These are phyloP conservation scores for Peniophora sp. DNA, from an alignment of 1,284 basidiomycete species.

Conservation along the genomic window DNA sequence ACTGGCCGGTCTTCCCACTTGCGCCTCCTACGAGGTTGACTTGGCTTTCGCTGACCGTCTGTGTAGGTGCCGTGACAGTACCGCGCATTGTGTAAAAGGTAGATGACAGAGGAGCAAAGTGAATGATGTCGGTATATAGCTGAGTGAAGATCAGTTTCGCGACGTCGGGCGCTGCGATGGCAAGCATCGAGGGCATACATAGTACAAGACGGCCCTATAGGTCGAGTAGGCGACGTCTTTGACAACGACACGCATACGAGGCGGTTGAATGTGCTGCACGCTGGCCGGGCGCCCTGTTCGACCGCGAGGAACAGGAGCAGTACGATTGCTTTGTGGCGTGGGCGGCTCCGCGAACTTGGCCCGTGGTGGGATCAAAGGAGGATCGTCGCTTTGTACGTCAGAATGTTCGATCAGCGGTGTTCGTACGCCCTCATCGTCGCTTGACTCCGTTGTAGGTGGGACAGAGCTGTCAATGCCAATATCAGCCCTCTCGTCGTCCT, in stretches of 20 bases:
- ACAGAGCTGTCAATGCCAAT: constrained; percentile 5
- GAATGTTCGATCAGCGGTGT: constrained; percentile 1
- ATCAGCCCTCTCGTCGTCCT: constrained; percentile 4
- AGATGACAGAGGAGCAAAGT: constrained; percentile 80
- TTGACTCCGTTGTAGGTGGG: not conserved
- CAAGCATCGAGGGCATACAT: constrained; percentile 37
- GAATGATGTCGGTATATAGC: constrained; percentile 81
- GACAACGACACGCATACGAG: constrained; percentile 58
- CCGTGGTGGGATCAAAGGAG: constrained; percentile 20
- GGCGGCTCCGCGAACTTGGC: constrained; percentile 27
- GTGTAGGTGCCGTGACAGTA: constrained; percentile 21
- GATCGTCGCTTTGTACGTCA: constrained; percentile 8
- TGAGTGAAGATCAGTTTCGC: constrained; percentile 20
- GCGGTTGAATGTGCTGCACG: constrained; percentile 21
- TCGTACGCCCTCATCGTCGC: not conserved
- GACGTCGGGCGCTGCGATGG: not conserved
- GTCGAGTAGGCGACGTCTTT: constrained; percentile 78
- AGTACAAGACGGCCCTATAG: constrained; percentile 79
- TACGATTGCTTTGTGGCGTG: constrained; percentile 11
- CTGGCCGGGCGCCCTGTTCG: not conserved
- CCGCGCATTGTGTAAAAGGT: constrained; percentile 36
- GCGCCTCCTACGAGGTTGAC: constrained; percentile 18
- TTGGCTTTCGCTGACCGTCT: constrained; percentile 26
- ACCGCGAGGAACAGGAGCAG: not conserved
- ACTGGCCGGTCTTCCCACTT: constrained; percentile 13